Evolutionary conservation across 768 basidiomycete species (phyloP).

Genomic region (Mycena haematopus): DNA sequence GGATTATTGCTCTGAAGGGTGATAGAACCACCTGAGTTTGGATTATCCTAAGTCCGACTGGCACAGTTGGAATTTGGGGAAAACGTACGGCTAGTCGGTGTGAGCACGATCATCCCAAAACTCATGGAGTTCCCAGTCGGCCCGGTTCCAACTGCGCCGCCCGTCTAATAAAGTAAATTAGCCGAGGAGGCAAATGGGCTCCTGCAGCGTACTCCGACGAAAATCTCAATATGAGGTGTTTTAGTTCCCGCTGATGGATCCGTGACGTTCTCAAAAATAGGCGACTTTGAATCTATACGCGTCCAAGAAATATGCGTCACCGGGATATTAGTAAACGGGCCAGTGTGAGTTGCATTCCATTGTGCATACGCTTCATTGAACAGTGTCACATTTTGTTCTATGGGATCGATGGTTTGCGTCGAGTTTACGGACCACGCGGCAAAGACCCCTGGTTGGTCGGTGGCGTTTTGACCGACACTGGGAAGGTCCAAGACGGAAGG

Average conservation of each 20-base stretch:
- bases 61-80: not conserved
- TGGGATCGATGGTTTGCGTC: no score
- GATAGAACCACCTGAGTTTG: constrained; percentile 34
- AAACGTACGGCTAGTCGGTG: constrained; percentile 18
- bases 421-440: no score
- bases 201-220: constrained; percentile 3
- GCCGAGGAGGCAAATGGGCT: not conserved
- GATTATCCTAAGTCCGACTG: not conserved
- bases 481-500: constrained; percentile 33
- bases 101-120: not conserved
- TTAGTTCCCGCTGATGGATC: constrained; percentile 35
- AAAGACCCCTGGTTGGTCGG: constrained; percentile 33
- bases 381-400: no score
- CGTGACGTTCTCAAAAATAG: constrained; percentile 13
- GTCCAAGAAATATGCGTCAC: constrained; percentile 29
- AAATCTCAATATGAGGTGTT: constrained; percentile 35
- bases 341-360: constrained; percentile 35
- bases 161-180: constrained; percentile 6
- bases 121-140: constrained; percentile 9
- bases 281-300: constrained; percentile 25
- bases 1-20: constrained; percentile 37
- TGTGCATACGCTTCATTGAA: no score
- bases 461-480: constrained; percentile 35
- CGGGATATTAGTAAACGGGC: constrained; percentile 31
- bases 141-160: constrained; percentile 3